phyloP scores from a whole-genome alignment of 768 basidiomycete species.

The Russula ochroleuca region DNA sequence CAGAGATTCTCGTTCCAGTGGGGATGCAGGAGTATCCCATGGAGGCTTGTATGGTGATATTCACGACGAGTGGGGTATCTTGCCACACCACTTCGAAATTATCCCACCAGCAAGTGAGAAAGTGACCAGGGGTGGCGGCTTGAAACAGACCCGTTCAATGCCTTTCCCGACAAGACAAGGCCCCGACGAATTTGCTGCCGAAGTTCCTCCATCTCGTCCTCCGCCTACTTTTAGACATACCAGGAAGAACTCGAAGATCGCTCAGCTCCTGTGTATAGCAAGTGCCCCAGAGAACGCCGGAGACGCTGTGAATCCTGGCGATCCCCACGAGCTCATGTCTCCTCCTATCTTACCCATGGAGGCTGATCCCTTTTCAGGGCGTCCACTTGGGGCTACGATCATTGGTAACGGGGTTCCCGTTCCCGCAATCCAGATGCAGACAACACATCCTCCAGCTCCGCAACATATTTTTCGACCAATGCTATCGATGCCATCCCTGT shows the following conservation, averaged over 20 bases:
- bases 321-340: conserved; percentile 2
- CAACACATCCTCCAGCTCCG: neutral
- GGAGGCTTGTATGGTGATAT: neutral
- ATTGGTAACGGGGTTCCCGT: neutral
- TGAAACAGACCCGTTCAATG: conserved; percentile 16
- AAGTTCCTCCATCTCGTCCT: neutral
- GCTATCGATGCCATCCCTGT: conserved; percentile 6
- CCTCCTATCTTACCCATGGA: conserved; percentile 20
- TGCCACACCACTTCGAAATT: neutral
- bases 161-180: conserved; percentile 6
- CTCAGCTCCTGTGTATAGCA: conserved; percentile 1
- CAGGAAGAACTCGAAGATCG: conserved; percentile 17
- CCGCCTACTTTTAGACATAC: neutral
- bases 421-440: neutral
- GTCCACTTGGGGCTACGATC: conserved; percentile 5
- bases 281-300: neutral
- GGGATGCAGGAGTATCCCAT: neutral
- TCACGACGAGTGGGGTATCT: conserved; percentile 17
- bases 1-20: conserved; percentile 12
- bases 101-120: neutral
- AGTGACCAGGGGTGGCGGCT: neutral
- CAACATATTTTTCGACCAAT: conserved; percentile 1
- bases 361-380: conserved; percentile 2
- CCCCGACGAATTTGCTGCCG: neutral
- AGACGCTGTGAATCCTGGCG: neutral